Conservation (phyloP, 192 early-diverging fungal species). For the Coemansia sp. region DNA sequence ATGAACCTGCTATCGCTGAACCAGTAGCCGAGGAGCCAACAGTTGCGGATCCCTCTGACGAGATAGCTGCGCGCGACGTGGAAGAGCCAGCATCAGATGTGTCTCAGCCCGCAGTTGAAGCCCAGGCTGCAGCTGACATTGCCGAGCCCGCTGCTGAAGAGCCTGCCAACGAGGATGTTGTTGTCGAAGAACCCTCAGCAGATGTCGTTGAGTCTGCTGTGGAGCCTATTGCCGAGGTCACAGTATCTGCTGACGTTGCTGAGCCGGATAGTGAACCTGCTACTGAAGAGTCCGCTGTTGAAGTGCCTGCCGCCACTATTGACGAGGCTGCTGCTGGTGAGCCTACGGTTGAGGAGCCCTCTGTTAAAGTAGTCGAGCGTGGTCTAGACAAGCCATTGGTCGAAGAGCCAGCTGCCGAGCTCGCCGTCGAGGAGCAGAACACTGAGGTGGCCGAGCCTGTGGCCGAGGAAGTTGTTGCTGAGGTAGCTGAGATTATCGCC, state of each 20-base stretch:
- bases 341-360: background rate
- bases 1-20: background rate
- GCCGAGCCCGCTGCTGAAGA: too few relatives aligned
- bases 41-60: slow-evolving; percentile 2
- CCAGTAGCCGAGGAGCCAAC: background rate
- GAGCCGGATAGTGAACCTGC: background rate
- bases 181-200: too few relatives aligned
- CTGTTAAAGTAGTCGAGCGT: background rate
- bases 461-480: background rate
- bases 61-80: background rate
- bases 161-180: too few relatives aligned
- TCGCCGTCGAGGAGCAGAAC: background rate
- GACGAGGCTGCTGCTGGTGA: background rate
- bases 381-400: background rate
- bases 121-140: too few relatives aligned
- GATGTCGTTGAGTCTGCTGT: too few relatives aligned
- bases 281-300: background rate
- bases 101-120: too few relatives aligned
- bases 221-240: too few relatives aligned
- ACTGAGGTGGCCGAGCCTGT: background rate
- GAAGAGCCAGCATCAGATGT: background rate
- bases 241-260: too few relatives aligned
- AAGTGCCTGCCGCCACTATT: background rate
- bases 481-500: background rate
- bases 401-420: background rate